These are phyloP conservation scores for Lachnellula suecica DNA, from an alignment of 2,329 filamentous ascomycete species.

Conservation along the genomic window DNA sequence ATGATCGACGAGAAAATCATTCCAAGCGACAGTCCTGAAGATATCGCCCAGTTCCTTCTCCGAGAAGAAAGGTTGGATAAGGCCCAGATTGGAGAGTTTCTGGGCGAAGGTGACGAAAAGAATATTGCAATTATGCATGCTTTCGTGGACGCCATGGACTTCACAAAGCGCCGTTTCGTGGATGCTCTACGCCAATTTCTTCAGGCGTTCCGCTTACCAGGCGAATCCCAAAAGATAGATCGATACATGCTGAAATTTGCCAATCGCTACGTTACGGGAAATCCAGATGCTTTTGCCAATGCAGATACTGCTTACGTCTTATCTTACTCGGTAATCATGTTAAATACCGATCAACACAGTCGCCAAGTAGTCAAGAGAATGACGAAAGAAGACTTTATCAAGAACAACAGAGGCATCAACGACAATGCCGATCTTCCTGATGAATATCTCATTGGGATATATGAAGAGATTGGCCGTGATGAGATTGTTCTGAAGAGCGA, in stretches of 20 bases:
- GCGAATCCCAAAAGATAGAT: slow-evolving; percentile 98
- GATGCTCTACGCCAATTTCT: slow-evolving; percentile 89
- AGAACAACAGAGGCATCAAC: slow-evolving; percentile 98
- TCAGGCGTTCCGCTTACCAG: slow-evolving; percentile 90
- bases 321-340: slow-evolving; percentile 92
- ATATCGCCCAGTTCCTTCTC: slow-evolving; percentile 82
- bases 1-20: slow-evolving; percentile 88
- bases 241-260: slow-evolving; percentile 99
- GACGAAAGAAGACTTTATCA: slow-evolving; percentile 97
- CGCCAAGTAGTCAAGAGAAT: slow-evolving; percentile 80
- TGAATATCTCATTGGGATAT: slow-evolving; percentile 87
- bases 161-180: slow-evolving; percentile 86
- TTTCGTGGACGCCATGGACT: slow-evolving; percentile 95
- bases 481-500: slow-evolving; percentile 96
- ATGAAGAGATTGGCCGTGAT: slow-evolving; percentile 85
- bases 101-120: slow-evolving; percentile 89
- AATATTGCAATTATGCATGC: slow-evolving; percentile 98
- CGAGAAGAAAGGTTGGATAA: slow-evolving; percentile 86
- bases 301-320: slow-evolving; percentile 97
- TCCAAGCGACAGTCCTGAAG: slow-evolving; percentile 69
- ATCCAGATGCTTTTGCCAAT: slow-evolving; percentile 96
- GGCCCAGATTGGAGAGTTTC: slow-evolving; percentile 86
- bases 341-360: slow-evolving; percentile 96
- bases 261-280: slow-evolving; percentile 90
- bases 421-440: slow-evolving; percentile 91